A percentile compares a stretch with the other conserved stretches of the same genome.
Conservation (phyloP, 2,329 filamentous ascomycete genomes). For the Chaetothyriales sp. region DNA sequence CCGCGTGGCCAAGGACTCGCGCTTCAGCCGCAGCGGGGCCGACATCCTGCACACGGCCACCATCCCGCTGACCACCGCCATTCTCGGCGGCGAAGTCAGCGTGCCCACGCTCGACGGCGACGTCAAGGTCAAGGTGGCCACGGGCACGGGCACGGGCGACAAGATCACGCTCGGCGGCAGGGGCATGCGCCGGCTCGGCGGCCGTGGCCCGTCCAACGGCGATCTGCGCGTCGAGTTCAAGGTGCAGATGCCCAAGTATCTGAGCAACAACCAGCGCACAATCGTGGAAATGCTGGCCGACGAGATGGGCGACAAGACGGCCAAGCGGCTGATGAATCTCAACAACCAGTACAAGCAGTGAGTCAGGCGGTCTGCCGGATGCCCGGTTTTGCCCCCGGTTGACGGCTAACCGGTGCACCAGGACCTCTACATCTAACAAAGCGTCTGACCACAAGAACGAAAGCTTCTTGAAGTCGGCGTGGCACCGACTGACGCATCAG, state of each 20-base stretch:
- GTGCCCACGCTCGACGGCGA: slow-evolving; percentile 84
- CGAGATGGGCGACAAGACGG: slow-evolving; percentile 85
- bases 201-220: slow-evolving; percentile 54
- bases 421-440: slow-evolving; percentile 13
- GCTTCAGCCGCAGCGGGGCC: slow-evolving; percentile 75
- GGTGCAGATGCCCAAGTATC: slow-evolving; percentile 86
- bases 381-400: too few relatives aligned
- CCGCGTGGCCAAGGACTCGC: slow-evolving; percentile 73
- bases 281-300: slow-evolving; percentile 93
- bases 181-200: slow-evolving; percentile 80
- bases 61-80: slow-evolving; percentile 81
- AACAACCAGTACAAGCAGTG: slow-evolving; percentile 39
- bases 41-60: slow-evolving; percentile 87
- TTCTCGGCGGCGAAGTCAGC: slow-evolving; percentile 78
- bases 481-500: slow-evolving; percentile 82
- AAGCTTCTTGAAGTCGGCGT: slow-evolving; percentile 82
- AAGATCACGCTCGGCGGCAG: slow-evolving; percentile 76
- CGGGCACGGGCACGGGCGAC: slow-evolving; percentile 85
- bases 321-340: slow-evolving; percentile 84
- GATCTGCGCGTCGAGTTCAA: slow-evolving; percentile 92
- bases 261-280: slow-evolving; percentile 79
- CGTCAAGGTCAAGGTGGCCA: slow-evolving; percentile 79
- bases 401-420: slow-evolving; percentile 6
- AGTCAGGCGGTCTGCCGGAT: slow-evolving; percentile 20
- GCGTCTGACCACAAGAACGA: slow-evolving; percentile 55